phyloP scores from a whole-genome alignment of 306 rosid genomes.

The Prinsepia uniflora region DNA sequence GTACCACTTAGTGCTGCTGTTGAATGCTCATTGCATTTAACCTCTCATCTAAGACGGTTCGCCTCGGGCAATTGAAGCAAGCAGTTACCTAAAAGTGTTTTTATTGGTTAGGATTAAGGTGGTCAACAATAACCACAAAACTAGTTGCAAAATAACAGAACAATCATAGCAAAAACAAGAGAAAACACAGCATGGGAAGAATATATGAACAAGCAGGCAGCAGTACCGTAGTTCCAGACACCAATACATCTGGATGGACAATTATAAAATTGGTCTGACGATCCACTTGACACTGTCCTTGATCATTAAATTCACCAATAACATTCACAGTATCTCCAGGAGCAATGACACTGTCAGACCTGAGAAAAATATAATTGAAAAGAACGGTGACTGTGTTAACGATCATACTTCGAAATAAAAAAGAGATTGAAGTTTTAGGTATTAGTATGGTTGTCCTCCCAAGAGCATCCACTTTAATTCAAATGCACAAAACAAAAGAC shows the following conservation, averaged over 20 bases:
- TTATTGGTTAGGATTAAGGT: constrained; percentile 26
- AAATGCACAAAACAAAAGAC: background rate
- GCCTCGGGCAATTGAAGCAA: constrained; percentile 75
- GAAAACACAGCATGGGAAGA: constrained; percentile 11
- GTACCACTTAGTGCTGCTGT: constrained; percentile 75
- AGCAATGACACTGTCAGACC: constrained; percentile 67
- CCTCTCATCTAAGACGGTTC: constrained; percentile 90
- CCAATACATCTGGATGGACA: constrained; percentile 71
- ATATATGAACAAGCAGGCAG: constrained; percentile 18
- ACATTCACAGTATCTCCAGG: constrained; percentile 89
- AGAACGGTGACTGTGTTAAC: background rate
- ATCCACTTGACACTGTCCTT: constrained; percentile 65
- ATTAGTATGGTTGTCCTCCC: background rate
- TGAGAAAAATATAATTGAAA: constrained; percentile 23
- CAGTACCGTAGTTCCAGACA: constrained; percentile 88
- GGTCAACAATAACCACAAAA: background rate
- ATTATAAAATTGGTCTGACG: constrained; percentile 63
- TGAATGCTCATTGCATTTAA: constrained; percentile 64
- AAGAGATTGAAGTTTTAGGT: background rate
- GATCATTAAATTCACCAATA: constrained; percentile 72
- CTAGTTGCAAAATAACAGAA: background rate
- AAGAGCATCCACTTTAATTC: background rate
- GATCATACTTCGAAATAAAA: background rate
- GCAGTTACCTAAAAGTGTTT: constrained; percentile 61
- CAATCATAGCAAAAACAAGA: background rate